Percentiles rank a stretch among this genome's conserved stretches.
Conservation (phyloP, 495 filamentous ascomycete genomes). For the Beverwykella pulmonaria region DNA sequence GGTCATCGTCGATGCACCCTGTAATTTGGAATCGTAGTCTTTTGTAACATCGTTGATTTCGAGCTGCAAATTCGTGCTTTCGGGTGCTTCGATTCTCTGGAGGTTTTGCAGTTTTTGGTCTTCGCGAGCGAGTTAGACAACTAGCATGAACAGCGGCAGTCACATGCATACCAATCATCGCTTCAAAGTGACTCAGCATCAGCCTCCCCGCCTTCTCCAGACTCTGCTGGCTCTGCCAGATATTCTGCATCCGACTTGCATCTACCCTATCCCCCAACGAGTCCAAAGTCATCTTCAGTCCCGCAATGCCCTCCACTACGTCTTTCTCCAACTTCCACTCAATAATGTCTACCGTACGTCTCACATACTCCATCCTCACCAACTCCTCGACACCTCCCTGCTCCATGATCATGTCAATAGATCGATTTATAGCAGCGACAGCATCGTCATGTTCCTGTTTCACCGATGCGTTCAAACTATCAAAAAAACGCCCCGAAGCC, state of each 20-base stretch:
- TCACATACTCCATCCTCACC: not conserved
- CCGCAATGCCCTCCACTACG: not conserved
- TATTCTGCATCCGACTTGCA: no score
- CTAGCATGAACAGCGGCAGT: no score
- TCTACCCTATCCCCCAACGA: not conserved
- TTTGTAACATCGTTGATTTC: no score
- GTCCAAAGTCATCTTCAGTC: not conserved
- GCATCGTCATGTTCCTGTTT: not conserved
- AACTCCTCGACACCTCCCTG: not conserved
- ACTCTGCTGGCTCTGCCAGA: no score
- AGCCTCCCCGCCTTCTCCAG: no score
- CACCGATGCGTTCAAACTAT: constrained; percentile 3
- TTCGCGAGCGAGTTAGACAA: no score
- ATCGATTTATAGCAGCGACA: not conserved
- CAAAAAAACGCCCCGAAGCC: not conserved
- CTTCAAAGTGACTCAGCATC: no score
- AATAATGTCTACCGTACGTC: not conserved
- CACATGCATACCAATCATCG: no score
- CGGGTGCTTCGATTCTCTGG: not conserved
- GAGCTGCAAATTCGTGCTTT: no score
- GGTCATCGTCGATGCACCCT: no score
- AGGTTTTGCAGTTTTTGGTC: no score
- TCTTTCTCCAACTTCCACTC: not conserved
- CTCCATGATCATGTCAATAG: not conserved
- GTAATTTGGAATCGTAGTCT: no score